These are phyloP conservation scores for Salvia hispanica DNA, from an alignment of 257 asterid species.

Conservation along the genomic window DNA sequence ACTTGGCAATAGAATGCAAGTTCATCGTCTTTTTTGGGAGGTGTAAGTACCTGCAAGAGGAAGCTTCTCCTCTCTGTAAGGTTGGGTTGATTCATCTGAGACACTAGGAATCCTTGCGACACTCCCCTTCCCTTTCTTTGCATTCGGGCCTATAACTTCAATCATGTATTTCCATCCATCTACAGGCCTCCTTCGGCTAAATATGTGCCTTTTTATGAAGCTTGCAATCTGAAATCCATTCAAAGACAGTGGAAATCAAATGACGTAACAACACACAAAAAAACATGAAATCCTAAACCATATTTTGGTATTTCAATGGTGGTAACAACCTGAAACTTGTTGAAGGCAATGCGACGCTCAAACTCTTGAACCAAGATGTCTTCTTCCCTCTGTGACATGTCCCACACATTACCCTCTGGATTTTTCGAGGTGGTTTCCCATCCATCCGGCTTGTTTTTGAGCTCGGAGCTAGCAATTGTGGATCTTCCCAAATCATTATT, in stretches of 20 bases:
- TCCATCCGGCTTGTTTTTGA: conserved; percentile 86
- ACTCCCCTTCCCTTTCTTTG: conserved; percentile 78
- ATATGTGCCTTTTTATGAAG: conserved; percentile 79
- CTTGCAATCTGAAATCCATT: conserved; percentile 74
- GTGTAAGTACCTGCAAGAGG: conserved; percentile 26
- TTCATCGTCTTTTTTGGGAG: conserved; percentile 36
- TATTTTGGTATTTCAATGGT: neutral
- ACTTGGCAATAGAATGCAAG: neutral
- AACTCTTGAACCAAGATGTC: conserved; percentile 93
- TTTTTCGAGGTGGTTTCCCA: conserved; percentile 82
- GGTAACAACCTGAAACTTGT: conserved; percentile 77
- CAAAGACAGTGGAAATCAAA: neutral
- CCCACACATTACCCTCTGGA: conserved; percentile 84
- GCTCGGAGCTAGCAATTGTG: conserved; percentile 46
- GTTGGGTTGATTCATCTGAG: conserved; percentile 81
- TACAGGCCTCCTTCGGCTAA: conserved; percentile 71
- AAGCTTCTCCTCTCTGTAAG: conserved; percentile 68
- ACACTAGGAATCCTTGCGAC: conserved; percentile 74
- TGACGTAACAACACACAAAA: neutral
- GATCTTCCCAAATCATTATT: conserved; percentile 56
- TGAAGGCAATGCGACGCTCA: conserved; percentile 90
- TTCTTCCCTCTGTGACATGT: conserved; percentile 93
- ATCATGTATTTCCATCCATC: conserved; percentile 99
- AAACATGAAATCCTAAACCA: neutral
- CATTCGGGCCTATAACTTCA: conserved; percentile 87